Evolutionary conservation across 1,139 yeast genomes (phyloP), one percentile per base, ranked within the genome.

Genomic region (Pichia sp.): DNA sequence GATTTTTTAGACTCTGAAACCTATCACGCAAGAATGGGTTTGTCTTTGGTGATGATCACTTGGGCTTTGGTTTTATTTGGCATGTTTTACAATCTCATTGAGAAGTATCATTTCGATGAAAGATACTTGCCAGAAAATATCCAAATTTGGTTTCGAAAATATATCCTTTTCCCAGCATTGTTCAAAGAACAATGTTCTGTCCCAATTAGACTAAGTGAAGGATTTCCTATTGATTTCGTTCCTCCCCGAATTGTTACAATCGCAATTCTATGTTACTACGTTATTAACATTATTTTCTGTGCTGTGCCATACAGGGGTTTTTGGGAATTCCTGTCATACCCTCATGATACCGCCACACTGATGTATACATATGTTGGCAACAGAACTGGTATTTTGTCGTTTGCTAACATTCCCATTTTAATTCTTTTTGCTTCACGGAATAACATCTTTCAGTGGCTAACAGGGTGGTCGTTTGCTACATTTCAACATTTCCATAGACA

Each of bases 241-340:
- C 93, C 93, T 0, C 78, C 90, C 0, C 72, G 93, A 37, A 36
- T 76, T 52, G 90, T 83, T 63, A 64, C 82, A 0, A 50, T 77
- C 5, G 68, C 78, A 40, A 67, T 82, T 13, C 59, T 69, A n/a
- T 71, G 75, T 21, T 83, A 79, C 62, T 57, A 76, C 16, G 63
- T 71, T 2, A 60, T 83, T 48, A 72, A 74, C 46, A 49, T 75
- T 7, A 25, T 57, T 10, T 51, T 50, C 25, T 50, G 52, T 26
- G 37, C 50, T 16, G 46, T 56, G 28, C 40, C 50, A 9, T 51
- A 50, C 28, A 25, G 18, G 8, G 42, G 45, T 9, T 46, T 25
- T 21, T 37, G 34, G 23, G 43, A 46, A 3, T 42, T 41, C 39
- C 16, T 30, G 18, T 40, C 49, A 9, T 55, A 46, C 28, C 48